A percentile compares a stretch with the other conserved stretches of the same genome.
Conservation (phyloP, 2,329 filamentous ascomycete genomes). For the Pyrenochaeta sp. region DNA sequence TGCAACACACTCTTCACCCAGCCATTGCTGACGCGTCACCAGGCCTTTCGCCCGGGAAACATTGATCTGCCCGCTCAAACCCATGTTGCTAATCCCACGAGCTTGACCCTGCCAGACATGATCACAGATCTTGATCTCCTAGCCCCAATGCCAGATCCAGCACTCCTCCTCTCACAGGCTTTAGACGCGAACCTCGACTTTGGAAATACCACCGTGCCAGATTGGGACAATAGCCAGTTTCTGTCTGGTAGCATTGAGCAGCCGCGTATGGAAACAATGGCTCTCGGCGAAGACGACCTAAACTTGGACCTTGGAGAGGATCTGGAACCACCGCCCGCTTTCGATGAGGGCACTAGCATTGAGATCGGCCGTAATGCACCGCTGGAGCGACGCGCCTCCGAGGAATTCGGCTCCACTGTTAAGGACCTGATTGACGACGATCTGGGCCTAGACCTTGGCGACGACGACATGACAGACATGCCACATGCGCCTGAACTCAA, state of each 20-base stretch:
- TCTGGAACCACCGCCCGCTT: slow-evolving; percentile 27
- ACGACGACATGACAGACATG: slow-evolving; percentile 42
- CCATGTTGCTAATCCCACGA: slow-evolving; percentile 81
- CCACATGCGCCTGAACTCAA: slow-evolving; percentile 32
- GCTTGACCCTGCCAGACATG: slow-evolving; percentile 87
- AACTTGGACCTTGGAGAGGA: slow-evolving; percentile 73
- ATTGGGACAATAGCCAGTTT: slow-evolving; percentile 77
- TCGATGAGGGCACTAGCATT: slow-evolving; percentile 66
- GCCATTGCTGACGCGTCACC: slow-evolving; percentile 22
- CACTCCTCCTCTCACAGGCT: slow-evolving; percentile 79
- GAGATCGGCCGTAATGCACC: slow-evolving; percentile 92
- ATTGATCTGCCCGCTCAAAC: slow-evolving; percentile 87
- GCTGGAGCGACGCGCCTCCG: slow-evolving; percentile 55
- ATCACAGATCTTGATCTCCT: slow-evolving; percentile 94
- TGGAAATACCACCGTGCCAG: slow-evolving; percentile 56
- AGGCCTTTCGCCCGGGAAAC: slow-evolving; percentile 94
- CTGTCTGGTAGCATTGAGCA: slow-evolving; percentile 72
- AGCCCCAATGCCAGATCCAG: slow-evolving; percentile 78
- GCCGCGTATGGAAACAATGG: slow-evolving; percentile 58
- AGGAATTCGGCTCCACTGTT: slow-evolving; percentile 54
- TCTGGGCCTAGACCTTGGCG: slow-evolving; percentile 55
- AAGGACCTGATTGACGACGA: slow-evolving; percentile 64
- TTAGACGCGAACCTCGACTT: slow-evolving; percentile 56
- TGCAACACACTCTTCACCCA: background rate
- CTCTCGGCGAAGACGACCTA: slow-evolving; percentile 52